phyloP scores from a whole-genome alignment of 441 rosid species.

The Eutrema salsugineum region DNA sequence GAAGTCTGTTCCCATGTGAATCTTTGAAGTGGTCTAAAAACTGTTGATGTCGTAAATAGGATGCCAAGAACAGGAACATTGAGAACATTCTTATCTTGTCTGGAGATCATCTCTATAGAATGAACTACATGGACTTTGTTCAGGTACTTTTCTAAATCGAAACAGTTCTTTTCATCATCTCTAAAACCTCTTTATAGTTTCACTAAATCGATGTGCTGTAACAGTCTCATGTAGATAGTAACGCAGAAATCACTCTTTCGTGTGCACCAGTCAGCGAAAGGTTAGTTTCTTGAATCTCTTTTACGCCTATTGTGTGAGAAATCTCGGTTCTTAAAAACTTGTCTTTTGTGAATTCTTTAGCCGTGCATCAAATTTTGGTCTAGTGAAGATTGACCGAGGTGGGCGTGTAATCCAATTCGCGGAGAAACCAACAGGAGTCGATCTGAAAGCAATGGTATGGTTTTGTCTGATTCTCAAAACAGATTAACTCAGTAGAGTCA shows the following conservation, averaged over 20 bases:
- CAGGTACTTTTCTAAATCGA: slow-evolving; percentile 42
- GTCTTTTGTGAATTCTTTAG: slow-evolving; percentile 39
- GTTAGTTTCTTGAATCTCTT: slow-evolving; percentile 34
- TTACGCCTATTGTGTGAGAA: neutral
- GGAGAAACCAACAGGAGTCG: slow-evolving; percentile 76
- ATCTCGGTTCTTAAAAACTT: neutral
- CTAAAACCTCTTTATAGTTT: neutral
- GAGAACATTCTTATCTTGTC: slow-evolving; percentile 76
- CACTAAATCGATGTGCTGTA: slow-evolving; percentile 1
- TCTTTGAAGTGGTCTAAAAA: neutral
- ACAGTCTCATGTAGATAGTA: slow-evolving; percentile 78
- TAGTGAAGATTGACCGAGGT: slow-evolving; percentile 72
- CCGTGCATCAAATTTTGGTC: slow-evolving; percentile 91
- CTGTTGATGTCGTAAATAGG: slow-evolving; percentile 40
- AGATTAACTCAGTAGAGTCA: neutral
- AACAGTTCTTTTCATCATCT: neutral
- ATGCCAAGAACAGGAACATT: slow-evolving; percentile 76
- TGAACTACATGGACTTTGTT: slow-evolving; percentile 86
- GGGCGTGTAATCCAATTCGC: slow-evolving; percentile 68
- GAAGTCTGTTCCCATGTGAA: neutral
- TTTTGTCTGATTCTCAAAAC: neutral
- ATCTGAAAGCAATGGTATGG: slow-evolving; percentile 79
- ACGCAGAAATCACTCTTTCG: slow-evolving; percentile 82
- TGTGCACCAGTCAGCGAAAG: slow-evolving; percentile 70
- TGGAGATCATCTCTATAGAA: slow-evolving; percentile 94